Evolutionary conservation across 768 basidiomycete genomes (phyloP), one percentile per base, ranked within the genome.

Genomic region (Chalciporus pseudorubinellus): DNA sequence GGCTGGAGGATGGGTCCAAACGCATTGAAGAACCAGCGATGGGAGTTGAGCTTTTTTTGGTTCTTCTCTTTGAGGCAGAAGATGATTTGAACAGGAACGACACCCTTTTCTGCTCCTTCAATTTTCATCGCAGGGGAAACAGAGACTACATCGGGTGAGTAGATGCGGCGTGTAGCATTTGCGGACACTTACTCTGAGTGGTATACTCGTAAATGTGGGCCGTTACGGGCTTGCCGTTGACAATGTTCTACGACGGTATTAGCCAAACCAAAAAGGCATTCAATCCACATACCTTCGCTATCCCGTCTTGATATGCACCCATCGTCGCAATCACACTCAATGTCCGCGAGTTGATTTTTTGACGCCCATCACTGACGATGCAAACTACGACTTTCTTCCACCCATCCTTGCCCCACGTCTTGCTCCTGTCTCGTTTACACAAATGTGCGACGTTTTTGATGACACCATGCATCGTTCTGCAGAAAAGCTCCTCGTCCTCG

Each of bases 321-420:
- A 98, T 87, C 4, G 93, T 84, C 12, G 95, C 95, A 52, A 99
- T 81, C 29, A 94, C 90, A 56, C 84, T 87, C 61, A 93, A 68
- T 14, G 88, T 90, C 54, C 91, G 72, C 39, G 86, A 79, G 65
- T 93, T 92, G 69, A 95, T 89, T 78, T 93, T 92, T 56, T 72
- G 65, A 26, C 92, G 79, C 1, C 92, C 93, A 67, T 95, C 92
- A 38, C 87, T 89, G 8, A 95, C 92, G 59, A 95, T 85, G 62
- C 90, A 93, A 10, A 95, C 87, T 8, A 95, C 94, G 29, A 95
- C 91, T 77, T 97, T 98, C 77, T 98, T 95, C 95, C 95, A 98
- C 1, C 93, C 93, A 0, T 97, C 94, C 66, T 89, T 88, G 1
- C 94, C 95, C 95, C 95, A 98, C 4, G 90, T 97, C 77, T 91